Conservation (phyloP, 2,329 filamentous ascomycete genomes). For the Exophiala bonariae region DNA sequence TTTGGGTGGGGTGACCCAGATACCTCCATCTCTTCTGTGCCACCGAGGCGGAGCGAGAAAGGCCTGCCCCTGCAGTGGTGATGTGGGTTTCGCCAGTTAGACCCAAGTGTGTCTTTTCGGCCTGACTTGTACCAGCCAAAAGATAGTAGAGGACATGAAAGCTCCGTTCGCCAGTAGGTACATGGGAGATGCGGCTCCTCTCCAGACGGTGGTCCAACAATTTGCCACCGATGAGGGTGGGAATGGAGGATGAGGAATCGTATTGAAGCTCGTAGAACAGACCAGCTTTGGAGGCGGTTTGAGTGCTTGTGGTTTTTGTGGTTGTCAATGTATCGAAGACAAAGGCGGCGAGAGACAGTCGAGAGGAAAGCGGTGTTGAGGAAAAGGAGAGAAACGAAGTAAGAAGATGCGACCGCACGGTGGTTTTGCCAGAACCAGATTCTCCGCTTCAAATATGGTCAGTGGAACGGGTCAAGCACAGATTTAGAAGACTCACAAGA, state of each 20-base stretch:
- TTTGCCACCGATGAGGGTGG: conserved; percentile 89
- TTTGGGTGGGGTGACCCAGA: conserved; percentile 90
- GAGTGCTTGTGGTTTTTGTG: conserved; percentile 93
- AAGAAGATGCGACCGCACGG: conserved; percentile 83
- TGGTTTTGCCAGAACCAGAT: conserved; percentile 94
- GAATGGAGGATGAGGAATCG: conserved; percentile 82
- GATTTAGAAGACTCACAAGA: conserved; percentile 66
- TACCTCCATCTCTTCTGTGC: conserved; percentile 90
- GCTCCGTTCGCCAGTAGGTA: conserved; percentile 93
- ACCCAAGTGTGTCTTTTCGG: conserved; percentile 84
- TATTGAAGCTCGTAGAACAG: conserved; percentile 97
- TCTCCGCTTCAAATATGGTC: conserved; percentile 69
- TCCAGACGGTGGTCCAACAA: conserved; percentile 91
- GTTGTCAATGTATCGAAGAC: conserved; percentile 96
- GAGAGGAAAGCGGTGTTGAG: conserved; percentile 87
- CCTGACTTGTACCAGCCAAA: conserved; percentile 82
- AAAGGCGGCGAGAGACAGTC: conserved; percentile 89
- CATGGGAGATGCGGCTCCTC: conserved; percentile 83
- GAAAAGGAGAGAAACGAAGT: conserved; percentile 85
- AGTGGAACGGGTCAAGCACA: conserved; percentile 18
- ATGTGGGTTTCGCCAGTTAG: conserved; percentile 52
- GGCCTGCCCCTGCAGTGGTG: conserved; percentile 39
- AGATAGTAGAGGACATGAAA: conserved; percentile 97
- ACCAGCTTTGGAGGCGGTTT: conserved; percentile 91
- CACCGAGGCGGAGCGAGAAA: conserved; percentile 55